Evolutionary conservation across 257 asterid species (phyloP).

Genomic region (Fraxinus quadrangulata): DNA sequence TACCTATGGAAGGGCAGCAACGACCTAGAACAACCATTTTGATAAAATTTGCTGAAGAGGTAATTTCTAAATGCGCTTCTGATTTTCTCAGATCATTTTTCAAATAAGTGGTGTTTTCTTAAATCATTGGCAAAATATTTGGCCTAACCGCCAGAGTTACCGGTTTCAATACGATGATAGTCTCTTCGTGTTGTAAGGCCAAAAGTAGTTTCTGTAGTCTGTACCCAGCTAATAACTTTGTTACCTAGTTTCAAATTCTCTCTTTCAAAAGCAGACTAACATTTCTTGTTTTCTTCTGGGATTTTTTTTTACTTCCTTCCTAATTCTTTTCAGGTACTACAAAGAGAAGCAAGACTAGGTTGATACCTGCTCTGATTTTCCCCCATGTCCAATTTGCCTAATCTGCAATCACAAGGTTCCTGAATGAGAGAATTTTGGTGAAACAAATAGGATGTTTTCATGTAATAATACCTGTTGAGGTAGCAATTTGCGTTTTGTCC

Average conservation of each 20-base stretch:
- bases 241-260: neutral
- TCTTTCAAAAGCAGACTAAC: neutral
- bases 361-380: constrained; percentile 26
- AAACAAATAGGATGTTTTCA: neutral
- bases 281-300: neutral
- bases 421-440: neutral
- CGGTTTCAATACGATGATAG: constrained; percentile 1
- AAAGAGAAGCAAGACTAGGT: constrained; percentile 80
- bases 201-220: neutral
- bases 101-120: neutral
- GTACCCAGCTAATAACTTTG: neutral
- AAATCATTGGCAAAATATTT: constrained; percentile 9
- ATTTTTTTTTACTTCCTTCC: neutral
- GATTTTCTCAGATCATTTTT: neutral
- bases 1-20: constrained; percentile 94
- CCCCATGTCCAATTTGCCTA: neutral
- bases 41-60: constrained; percentile 97
- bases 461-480: neutral
- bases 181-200: neutral
- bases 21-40: constrained; percentile 92
- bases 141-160: constrained; percentile 11
- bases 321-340: constrained; percentile 57
- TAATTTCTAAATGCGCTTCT: constrained; percentile 26
- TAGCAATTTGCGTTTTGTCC: constrained; percentile 2
- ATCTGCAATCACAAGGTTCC: neutral